A percentile compares a stretch with the other conserved stretches of the same genome.
These are phyloP conservation scores for Graphiopsis chlorocephala DNA, from an alignment of 2,329 filamentous ascomycete species.

Conservation along the genomic window DNA sequence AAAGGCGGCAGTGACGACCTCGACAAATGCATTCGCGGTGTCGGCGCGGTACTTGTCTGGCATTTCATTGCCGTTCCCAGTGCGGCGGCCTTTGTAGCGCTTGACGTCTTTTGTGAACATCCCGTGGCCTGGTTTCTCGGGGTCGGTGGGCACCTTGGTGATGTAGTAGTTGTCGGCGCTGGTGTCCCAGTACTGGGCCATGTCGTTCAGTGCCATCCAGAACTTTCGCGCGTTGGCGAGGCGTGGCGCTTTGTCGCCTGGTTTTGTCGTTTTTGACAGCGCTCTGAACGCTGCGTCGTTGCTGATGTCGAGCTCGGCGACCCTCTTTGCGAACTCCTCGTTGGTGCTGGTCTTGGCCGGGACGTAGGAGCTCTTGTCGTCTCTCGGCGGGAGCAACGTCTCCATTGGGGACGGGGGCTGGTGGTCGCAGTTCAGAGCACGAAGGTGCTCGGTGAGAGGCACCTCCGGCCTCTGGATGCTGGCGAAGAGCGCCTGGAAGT, in stretches of 20 bases:
- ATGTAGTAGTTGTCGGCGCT: constrained; percentile 56
- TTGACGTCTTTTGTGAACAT: neutral
- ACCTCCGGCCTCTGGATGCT: constrained; percentile 42
- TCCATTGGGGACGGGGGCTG: constrained; percentile 33
- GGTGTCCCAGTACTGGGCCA: constrained; percentile 63
- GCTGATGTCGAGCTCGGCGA: constrained; percentile 52
- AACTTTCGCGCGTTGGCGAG: constrained; percentile 59
- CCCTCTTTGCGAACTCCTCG: constrained; percentile 48
- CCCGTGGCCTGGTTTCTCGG: neutral
- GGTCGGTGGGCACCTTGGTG: constrained; percentile 22
- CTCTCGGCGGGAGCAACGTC: constrained; percentile 4
- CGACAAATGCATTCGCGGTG: constrained; percentile 54
- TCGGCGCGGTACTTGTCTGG: constrained; percentile 57
- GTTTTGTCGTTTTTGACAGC: constrained; percentile 48
- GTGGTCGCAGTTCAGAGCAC: constrained; percentile 44
- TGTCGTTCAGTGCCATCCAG: constrained; percentile 57
- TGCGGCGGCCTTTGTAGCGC: constrained; percentile 57
- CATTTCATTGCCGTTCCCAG: constrained; percentile 57
- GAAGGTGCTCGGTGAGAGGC: constrained; percentile 39
- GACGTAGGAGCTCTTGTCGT: constrained; percentile 37
- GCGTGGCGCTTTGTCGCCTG: constrained; percentile 47
- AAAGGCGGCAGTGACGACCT: constrained; percentile 58
- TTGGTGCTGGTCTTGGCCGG: constrained; percentile 38
- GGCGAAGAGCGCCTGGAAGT: constrained; percentile 45
- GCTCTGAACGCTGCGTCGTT: constrained; percentile 59